Conservation (phyloP, 345 rosid genomes). For the Gossypium australe region DNA sequence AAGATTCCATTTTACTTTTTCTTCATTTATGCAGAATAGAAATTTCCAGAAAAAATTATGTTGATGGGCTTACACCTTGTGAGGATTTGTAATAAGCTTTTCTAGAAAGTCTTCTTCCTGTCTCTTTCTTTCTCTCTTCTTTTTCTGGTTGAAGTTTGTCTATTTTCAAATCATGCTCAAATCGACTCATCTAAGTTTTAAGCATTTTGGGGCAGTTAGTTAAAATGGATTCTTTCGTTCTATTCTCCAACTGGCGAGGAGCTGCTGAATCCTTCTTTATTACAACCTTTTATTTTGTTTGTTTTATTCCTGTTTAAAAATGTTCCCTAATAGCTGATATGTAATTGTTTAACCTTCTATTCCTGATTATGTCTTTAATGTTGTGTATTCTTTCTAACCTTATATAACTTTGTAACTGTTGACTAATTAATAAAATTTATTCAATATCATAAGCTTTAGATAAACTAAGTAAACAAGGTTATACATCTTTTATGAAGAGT, state of each 20-base stretch:
- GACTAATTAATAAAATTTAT: background rate
- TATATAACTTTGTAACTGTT: background rate
- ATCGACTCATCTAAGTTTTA: background rate
- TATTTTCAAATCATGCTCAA: background rate
- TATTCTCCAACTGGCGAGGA: too few species aligned
- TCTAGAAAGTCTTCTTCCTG: background rate
- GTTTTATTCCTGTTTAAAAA: too few species aligned
- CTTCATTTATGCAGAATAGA: conserved; percentile 2
- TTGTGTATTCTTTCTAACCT: background rate
- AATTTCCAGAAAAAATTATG: background rate
- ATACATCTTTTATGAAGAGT: background rate
- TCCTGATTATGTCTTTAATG: background rate
- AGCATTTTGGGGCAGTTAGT: background rate
- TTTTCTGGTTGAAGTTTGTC: background rate
- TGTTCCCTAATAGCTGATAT: too few species aligned
- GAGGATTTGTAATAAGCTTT: background rate
- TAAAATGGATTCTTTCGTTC: background rate
- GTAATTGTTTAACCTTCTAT: background rate
- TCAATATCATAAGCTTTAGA: background rate
- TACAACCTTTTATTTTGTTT: too few species aligned
- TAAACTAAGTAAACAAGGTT: background rate
- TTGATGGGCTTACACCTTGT: background rate
- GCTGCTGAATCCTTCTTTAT: too few species aligned
- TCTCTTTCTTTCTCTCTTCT: background rate
- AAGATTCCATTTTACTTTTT: background rate